These are phyloP conservation scores for Phyllosticta ampelicida DNA, from an alignment of 2,329 filamentous ascomycete species.

Conservation along the genomic window DNA sequence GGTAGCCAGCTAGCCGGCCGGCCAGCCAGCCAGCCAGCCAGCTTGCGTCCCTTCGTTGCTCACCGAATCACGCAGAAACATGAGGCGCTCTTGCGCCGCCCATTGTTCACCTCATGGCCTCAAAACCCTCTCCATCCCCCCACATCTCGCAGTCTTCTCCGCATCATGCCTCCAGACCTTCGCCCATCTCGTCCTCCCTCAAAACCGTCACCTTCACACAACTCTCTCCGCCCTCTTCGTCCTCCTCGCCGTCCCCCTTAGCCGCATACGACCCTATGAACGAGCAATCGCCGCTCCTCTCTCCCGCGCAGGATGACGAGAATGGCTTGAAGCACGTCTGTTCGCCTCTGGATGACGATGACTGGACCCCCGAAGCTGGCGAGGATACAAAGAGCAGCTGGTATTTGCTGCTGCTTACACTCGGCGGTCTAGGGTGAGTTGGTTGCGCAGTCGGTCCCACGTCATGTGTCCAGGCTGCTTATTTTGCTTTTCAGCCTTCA, in stretches of 20 bases:
- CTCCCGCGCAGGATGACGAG: slow-evolving; percentile 22
- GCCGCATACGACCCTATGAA: slow-evolving; percentile 18
- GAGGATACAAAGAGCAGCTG: slow-evolving; percentile 68
- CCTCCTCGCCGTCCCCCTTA: neutral
- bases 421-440: slow-evolving; percentile 64
- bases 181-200: slow-evolving; percentile 16
- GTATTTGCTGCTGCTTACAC: slow-evolving; percentile 77
- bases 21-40: too few species aligned
- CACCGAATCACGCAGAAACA: slow-evolving; percentile 1
- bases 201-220: slow-evolving; percentile 28
- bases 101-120: slow-evolving; percentile 4
- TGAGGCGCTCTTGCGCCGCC: neutral
- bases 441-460: slow-evolving; percentile 14
- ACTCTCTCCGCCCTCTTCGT: slow-evolving; percentile 3
- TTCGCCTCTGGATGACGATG: slow-evolving; percentile 26
- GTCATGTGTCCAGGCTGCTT: neutral
- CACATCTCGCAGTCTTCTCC: neutral
- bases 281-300: slow-evolving; percentile 26
- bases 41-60: neutral
- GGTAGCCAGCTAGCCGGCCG: too few species aligned
- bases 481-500: slow-evolving; percentile 51
- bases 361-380: slow-evolving; percentile 35
- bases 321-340: slow-evolving; percentile 22
- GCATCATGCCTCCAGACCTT: slow-evolving; percentile 10
- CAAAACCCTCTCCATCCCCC: neutral